A percentile compares a stretch with the other conserved stretches of the same genome.
Conservation (phyloP, 2,329 filamentous ascomycete species). For the Colletotrichum sp. region DNA sequence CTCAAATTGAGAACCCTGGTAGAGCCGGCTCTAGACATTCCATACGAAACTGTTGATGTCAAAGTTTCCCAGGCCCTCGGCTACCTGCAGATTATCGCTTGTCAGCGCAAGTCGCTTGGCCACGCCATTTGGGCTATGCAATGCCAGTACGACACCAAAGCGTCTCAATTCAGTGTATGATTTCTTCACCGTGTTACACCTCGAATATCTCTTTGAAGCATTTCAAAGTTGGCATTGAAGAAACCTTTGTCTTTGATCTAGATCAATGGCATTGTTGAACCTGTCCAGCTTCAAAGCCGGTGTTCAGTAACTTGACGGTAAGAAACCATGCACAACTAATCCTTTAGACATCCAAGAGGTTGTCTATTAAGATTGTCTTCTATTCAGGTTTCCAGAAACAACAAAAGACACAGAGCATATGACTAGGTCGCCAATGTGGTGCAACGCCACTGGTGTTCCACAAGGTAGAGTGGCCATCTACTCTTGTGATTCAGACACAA, state of each 20-base stretch:
- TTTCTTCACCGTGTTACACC: no score
- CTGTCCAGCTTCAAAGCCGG: neutral
- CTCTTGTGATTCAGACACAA: neutral
- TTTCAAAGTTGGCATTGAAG: neutral
- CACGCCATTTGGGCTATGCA: neutral
- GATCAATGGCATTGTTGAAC: neutral
- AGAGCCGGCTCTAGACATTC: no score
- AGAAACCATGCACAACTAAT: neutral
- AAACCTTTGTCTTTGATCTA: neutral
- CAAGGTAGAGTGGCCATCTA: neutral
- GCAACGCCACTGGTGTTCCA: neutral
- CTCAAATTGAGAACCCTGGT: no score
- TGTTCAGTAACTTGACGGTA: neutral
- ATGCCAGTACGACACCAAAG: neutral
- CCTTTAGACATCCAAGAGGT: neutral
- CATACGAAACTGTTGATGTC: no score
- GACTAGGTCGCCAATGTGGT: neutral
- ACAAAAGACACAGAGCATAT: neutral
- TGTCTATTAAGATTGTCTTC: neutral
- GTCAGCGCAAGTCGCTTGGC: neutral
- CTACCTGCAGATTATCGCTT: neutral
- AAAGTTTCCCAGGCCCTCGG: neutral
- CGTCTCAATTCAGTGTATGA: neutral
- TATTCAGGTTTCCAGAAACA: neutral
- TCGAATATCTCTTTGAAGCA: no score